Base-by-base conservation (phyloP, 2,329 filamentous ascomycete species). In the Diplodia scrobiculata region DNA sequence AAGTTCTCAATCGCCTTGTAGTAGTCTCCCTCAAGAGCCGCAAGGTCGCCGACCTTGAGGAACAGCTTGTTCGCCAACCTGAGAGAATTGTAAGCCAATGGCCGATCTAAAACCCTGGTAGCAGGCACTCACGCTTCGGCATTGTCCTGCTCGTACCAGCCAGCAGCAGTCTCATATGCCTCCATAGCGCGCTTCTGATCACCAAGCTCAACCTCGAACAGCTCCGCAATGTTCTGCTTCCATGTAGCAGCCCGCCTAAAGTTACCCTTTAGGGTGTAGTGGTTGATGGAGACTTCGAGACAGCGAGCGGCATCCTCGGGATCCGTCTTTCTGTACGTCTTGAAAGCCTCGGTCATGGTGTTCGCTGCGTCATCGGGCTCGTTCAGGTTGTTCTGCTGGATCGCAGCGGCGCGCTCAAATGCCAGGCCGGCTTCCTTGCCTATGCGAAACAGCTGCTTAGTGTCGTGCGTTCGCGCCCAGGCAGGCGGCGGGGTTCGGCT, bases 301-400 rank as follows among this genome's bases (percentile, higher is more conserved):
- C 47, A 66, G 41, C 45, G 58, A 17, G 90, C 91, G 17, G 93
- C 94, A 73, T 94, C 89, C 75, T 91, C 84, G 21, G 92, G 92
- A 73, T 91, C 88, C 63, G 90, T 88, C 79, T 92, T 96, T 73
- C 89, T 86, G 81, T 97, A 98, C 68, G 92, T 90, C 45, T 67
- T 97, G 85, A 93, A 98, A 63, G 95, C 95, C 77, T 98, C 93
- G 73, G 89, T 87, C 68, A 92, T 82, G 55, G 90, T 89, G 79
- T 96, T 96, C 69, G 94, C 93, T 55, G 92, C 92, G 76, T 98
- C 95, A 76, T 96, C 91, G 50, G 90, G 91, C 75, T 98, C 93
- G 75, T 92, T 96, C 60, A 98, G 85, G 72, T 93, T 89, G 70
- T 88, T 84, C 59, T 82, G 86, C 78, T 96, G 91, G 67, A 98